Conservation (phyloP, 345 rosid species). For the Geranium brycei region DNA sequence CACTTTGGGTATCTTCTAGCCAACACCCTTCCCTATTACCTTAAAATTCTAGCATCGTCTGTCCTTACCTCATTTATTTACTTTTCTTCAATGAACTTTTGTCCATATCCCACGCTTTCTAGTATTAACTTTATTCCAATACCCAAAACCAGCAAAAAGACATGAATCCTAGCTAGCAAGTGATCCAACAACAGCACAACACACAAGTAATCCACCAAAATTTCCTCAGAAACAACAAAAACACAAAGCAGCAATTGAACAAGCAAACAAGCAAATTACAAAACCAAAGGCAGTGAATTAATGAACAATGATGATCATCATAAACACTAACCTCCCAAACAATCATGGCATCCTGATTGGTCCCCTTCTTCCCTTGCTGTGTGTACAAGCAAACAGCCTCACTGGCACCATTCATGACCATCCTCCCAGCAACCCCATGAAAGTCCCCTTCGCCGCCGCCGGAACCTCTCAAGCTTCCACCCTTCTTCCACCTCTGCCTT, state of each 20-base stretch:
- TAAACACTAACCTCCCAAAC: conserved; percentile 64
- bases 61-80: too few relatives aligned
- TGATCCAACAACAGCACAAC: too few relatives aligned
- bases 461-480: conserved; percentile 19
- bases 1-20: background rate
- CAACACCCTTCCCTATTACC: background rate
- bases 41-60: too few relatives aligned
- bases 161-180: too few relatives aligned
- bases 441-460: conserved; percentile 28
- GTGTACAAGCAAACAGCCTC: conserved; percentile 64
- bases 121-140: too few relatives aligned
- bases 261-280: background rate
- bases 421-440: conserved; percentile 38
- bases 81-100: too few relatives aligned
- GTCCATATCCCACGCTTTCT: too few relatives aligned
- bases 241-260: background rate
- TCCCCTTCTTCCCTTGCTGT: conserved; percentile 94
- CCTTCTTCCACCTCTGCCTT: conserved; percentile 42
- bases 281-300: background rate
- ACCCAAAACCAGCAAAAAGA: too few relatives aligned
- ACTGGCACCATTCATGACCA: conserved; percentile 48
- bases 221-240: background rate
- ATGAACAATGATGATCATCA: conserved; percentile 5
- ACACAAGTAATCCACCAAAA: background rate
- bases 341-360: conserved; percentile 95